Base-by-base conservation (phyloP, 306 rosid species). In the Abrus pulchellus region DNA sequence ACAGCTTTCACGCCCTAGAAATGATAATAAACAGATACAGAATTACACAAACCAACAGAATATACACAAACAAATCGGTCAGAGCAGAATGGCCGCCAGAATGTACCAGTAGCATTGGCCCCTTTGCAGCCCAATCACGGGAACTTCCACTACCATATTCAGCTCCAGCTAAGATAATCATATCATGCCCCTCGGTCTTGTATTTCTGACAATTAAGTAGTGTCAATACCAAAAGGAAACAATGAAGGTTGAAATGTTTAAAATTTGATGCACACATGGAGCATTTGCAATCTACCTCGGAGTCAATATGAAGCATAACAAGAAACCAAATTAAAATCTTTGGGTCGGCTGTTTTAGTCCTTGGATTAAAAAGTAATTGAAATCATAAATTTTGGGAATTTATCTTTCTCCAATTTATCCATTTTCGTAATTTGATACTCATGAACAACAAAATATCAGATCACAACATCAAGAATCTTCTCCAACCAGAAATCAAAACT, bases 121-220 rank as follows among this genome's bases (percentile, higher is more conserved):
- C 97, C 88, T 94, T 94, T 53, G 97, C 97, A 84, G 97, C 99
- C 97, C 97, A 94, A 83, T 94, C 99, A 36, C 97, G 97, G 28
- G 99, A 94, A 80, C 97, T 94, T 86, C 99, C 99, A 75, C 97
- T 94, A 44, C 99, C 97, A 70, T 94, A 93, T 83, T 94, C 97
- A 33, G 99, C 93, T 70, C 99, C 97, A 50, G 99, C 99, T 62
- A 94, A 75, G 79, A 94, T 88, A 72, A 94, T 89, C 30, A 91
- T 90, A 43, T 80, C 92, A 38, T 90, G 87, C 63, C 97, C 99
- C 75, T 90, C 92, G 40, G 85, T 85, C 88, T 89, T 90, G 93
- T 94, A 94, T 75, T 82, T 91, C 99, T 93, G 92, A 68, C 45
- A 76, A 83, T 70, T 13, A 64, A 76, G 41, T 4, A 41, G 49